Conservation (phyloP, 1,139 yeast species). For the Diutina sp. region DNA sequence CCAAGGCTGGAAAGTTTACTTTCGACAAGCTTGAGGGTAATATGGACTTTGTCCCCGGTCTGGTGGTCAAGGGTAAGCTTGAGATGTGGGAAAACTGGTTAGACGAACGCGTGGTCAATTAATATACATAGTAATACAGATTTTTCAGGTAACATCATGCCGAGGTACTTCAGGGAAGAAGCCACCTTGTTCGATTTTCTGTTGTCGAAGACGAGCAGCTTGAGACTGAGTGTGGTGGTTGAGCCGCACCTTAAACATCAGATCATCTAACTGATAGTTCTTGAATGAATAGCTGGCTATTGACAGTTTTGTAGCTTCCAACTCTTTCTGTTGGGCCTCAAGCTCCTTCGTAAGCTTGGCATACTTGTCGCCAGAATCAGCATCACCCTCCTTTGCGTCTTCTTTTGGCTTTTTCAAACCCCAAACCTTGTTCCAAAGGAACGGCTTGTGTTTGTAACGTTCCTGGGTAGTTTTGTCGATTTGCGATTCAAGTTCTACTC, state of each 20-base stretch:
- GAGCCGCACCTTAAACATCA: slow-evolving; percentile 40
- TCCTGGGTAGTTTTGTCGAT: slow-evolving; percentile 16
- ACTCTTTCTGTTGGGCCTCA: slow-evolving; percentile 4
- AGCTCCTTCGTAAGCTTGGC: slow-evolving; percentile 4
- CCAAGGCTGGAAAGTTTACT: slow-evolving; percentile 23
- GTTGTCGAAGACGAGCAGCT: slow-evolving; percentile 22
- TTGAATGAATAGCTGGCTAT: slow-evolving; percentile 24
- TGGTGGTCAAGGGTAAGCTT: slow-evolving; percentile 43
- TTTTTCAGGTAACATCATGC: neutral
- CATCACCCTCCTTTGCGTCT: slow-evolving; percentile 5
- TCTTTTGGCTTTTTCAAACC: slow-evolving; percentile 6
- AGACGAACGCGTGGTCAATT: slow-evolving; percentile 56
- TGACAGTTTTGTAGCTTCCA: slow-evolving; percentile 5
- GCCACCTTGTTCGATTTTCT: slow-evolving; percentile 27
- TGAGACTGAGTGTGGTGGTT: slow-evolving; percentile 27
- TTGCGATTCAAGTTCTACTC: slow-evolving; percentile 26
- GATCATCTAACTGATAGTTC: slow-evolving; percentile 35
- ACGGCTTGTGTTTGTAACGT: slow-evolving; percentile 19
- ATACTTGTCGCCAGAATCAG: slow-evolving; percentile 3
- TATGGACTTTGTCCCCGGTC: slow-evolving; percentile 59
- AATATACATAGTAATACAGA: slow-evolving; percentile 5
- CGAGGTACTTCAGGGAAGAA: slow-evolving; percentile 50
- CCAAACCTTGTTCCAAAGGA: slow-evolving; percentile 18
- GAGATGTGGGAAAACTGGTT: slow-evolving; percentile 68
- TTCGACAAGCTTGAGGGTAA: slow-evolving; percentile 65